These are phyloP conservation scores for Phaeosphaeriaceae sp. DNA, from an alignment of 2,329 filamentous ascomycete species.

Conservation along the genomic window DNA sequence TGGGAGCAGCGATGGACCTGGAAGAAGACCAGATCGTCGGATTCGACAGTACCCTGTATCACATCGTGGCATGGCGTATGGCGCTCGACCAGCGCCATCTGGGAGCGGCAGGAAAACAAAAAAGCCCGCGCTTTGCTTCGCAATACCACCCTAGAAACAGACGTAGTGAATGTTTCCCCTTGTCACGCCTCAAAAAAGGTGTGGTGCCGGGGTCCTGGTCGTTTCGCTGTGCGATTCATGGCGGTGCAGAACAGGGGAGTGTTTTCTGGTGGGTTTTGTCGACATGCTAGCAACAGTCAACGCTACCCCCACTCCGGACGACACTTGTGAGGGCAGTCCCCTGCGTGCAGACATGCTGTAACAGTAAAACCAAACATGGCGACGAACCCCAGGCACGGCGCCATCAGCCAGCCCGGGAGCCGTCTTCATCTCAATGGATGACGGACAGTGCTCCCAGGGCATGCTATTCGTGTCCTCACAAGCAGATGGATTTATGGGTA, in stretches of 20 bases:
- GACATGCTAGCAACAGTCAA: slow-evolving; percentile 34
- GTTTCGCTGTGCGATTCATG: slow-evolving; percentile 35
- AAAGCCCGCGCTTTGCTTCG: slow-evolving; percentile 28
- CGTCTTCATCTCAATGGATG: no score
- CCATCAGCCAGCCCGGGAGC: slow-evolving; percentile 23
- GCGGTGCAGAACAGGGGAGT: slow-evolving; percentile 30
- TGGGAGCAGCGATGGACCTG: slow-evolving; percentile 35
- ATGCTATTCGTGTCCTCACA: no score
- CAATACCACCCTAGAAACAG: slow-evolving; percentile 30
- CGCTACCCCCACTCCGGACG: slow-evolving; percentile 33
- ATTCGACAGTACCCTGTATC: slow-evolving; percentile 48
- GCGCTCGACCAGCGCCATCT: slow-evolving; percentile 34
- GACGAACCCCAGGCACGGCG: slow-evolving; percentile 9
- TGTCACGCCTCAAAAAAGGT: slow-evolving; percentile 28
- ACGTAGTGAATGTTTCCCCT: slow-evolving; percentile 27
- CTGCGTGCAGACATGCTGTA: slow-evolving; percentile 11
- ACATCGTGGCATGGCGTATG: slow-evolving; percentile 48
- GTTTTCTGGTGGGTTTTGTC: slow-evolving; percentile 35
- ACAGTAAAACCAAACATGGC: slow-evolving; percentile 34
- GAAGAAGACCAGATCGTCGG: slow-evolving; percentile 50
- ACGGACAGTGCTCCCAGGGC: no score
- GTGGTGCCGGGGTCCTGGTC: slow-evolving; percentile 33
- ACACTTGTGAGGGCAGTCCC: slow-evolving; percentile 16
- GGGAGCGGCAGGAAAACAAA: slow-evolving; percentile 39
- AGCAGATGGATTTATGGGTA: no score